Conservation (phyloP, 2,329 filamentous ascomycete species). For the Helminthosporium solani region DNA sequence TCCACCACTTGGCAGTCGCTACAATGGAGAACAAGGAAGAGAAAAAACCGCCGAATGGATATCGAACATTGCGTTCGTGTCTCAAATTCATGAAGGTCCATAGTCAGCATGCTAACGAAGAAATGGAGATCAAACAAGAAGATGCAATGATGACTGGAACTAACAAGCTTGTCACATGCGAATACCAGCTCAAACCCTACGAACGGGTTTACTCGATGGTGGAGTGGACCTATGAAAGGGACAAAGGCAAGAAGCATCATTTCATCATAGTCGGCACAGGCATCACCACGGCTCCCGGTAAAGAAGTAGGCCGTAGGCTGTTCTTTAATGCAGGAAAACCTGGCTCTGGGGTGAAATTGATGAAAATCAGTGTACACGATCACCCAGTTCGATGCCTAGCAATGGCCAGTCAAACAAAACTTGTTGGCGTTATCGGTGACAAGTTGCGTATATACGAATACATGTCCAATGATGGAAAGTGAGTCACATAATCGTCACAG, state of each 20-base stretch:
- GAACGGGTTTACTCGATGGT: conserved; percentile 62
- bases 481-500: conserved; percentile 1
- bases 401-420: conserved; percentile 24
- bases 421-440: conserved; percentile 29
- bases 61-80: conserved; percentile 40
- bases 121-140: conserved; percentile 27
- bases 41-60: conserved; percentile 29
- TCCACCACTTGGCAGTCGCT: conserved; percentile 53
- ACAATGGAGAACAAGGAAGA: conserved; percentile 42
- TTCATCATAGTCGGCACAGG: conserved; percentile 63
- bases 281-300: conserved; percentile 15
- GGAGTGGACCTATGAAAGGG: conserved; percentile 64
- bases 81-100: conserved; percentile 29
- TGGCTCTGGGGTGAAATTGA: conserved; percentile 51
- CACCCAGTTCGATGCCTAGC: conserved; percentile 37
- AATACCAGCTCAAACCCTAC: conserved; percentile 57
- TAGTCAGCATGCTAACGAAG: conserved; percentile 17
- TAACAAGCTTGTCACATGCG: conserved; percentile 48
- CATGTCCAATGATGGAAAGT: conserved; percentile 21
- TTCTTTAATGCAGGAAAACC: conserved; percentile 29
- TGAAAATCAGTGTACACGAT: conserved; percentile 38
- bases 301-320: conserved; percentile 30
- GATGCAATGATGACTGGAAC: conserved; percentile 21
- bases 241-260: conserved; percentile 57
- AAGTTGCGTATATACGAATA: conserved; percentile 33